These are phyloP conservation scores for Marsdenia floribunda DNA, from an alignment of 257 asterid genomes.

Conservation along the genomic window DNA sequence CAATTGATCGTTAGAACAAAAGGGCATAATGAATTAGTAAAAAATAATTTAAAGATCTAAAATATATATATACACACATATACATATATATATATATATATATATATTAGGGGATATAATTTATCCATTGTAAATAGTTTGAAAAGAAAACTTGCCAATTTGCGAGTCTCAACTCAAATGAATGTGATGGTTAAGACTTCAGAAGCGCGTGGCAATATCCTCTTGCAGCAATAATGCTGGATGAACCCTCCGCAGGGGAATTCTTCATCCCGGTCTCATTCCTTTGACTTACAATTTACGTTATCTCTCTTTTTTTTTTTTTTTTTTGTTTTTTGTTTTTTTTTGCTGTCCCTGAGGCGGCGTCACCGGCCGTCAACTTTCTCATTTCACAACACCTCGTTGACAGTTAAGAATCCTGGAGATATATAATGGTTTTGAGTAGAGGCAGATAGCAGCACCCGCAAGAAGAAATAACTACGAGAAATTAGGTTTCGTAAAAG, in stretches of 20 bases:
- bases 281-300: constrained; percentile 44
- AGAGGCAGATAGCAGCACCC: neutral
- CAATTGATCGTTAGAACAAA: too few species aligned
- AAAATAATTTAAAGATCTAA: too few species aligned
- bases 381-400: constrained; percentile 23
- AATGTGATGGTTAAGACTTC: neutral
- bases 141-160: too few species aligned
- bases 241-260: neutral
- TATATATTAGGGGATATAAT: too few species aligned
- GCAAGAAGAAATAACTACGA: neutral
- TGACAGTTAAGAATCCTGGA: constrained; percentile 6
- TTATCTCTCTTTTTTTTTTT: constrained; percentile 33
- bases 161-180: too few species aligned
- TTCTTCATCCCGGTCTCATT: constrained; percentile 6
- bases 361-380: constrained; percentile 86
- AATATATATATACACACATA: too few species aligned
- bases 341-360: constrained; percentile 62
- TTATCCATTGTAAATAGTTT: too few species aligned
- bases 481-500: too few species aligned
- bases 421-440: neutral
- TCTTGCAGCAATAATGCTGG: neutral
- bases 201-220: neutral
- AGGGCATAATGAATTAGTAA: too few species aligned
- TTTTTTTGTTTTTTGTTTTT: too few species aligned
- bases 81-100: too few species aligned